These are phyloP conservation scores for Scedosporium boydii DNA, from an alignment of 2,329 filamentous ascomycete genomes.

Conservation along the genomic window DNA sequence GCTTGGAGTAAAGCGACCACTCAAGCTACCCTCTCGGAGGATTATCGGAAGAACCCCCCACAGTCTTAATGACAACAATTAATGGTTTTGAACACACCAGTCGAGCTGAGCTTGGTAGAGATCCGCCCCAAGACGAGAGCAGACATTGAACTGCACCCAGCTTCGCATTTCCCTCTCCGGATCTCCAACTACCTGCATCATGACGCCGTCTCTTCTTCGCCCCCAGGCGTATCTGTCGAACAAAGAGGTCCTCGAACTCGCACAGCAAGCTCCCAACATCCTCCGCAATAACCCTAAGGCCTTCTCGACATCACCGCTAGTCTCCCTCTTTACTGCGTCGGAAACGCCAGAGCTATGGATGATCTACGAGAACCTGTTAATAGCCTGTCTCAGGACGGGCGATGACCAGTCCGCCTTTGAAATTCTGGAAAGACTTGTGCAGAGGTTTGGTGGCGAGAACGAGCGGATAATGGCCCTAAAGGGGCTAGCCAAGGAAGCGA, in stretches of 20 bases:
- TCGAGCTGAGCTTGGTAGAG: background rate
- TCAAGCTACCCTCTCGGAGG: too few relatives aligned
- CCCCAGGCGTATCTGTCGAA: conserved; percentile 49
- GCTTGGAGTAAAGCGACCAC: too few relatives aligned
- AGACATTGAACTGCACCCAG: background rate
- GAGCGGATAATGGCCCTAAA: conserved; percentile 77
- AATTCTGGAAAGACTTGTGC: conserved; percentile 65
- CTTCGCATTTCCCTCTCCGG: background rate
- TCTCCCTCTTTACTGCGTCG: conserved; percentile 41
- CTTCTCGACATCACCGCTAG: conserved; percentile 43
- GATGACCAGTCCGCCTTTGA: conserved; percentile 69
- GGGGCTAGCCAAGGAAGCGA: conserved; percentile 78
- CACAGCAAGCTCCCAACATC: conserved; percentile 51
- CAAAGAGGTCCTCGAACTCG: conserved; percentile 43
- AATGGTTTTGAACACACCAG: background rate
- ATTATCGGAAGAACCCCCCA: too few relatives aligned
- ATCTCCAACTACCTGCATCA: conserved; percentile 15
- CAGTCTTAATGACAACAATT: background rate
- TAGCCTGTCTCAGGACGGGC: conserved; percentile 74
- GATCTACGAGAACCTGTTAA: conserved; percentile 76
- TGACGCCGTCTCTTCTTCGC: conserved; percentile 45
- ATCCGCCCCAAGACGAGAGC: background rate
- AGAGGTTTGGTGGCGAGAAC: conserved; percentile 75
- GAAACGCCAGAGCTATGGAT: conserved; percentile 79
- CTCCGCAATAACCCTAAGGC: conserved; percentile 44